These are phyloP conservation scores for Cyclotella atomus DNA, from an alignment of 108 stramenopile species.

Conservation along the genomic window DNA sequence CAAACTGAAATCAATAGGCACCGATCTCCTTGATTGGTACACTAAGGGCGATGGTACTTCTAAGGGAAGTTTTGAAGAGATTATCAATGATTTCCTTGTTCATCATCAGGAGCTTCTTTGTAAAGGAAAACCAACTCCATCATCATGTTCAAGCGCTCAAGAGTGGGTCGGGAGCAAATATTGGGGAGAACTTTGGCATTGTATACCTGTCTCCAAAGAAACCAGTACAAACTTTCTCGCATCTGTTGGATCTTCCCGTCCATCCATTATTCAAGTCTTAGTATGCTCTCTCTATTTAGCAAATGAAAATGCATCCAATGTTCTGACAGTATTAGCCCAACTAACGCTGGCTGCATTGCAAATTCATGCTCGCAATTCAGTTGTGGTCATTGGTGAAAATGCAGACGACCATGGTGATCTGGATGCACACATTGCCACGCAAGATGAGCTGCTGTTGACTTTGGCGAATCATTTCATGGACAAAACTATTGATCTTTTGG, in stretches of 20 bases:
- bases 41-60: conserved; percentile 35
- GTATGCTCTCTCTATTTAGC: conserved; percentile 29
- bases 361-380: conserved; percentile 10
- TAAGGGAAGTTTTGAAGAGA: conserved; percentile 59
- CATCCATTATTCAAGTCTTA: conserved; percentile 47
- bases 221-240: conserved; percentile 4
- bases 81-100: conserved; percentile 72
- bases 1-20: conserved; percentile 56
- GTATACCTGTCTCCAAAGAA: conserved; percentile 33
- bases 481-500: conserved; percentile 30
- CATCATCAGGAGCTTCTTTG: conserved; percentile 42
- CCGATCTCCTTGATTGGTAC: conserved; percentile 68
- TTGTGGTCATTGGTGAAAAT: not conserved
- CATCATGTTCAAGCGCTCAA: not conserved
- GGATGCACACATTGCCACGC: no score
- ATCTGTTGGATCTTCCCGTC: conserved; percentile 20
- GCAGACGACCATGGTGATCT: no score
- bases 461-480: conserved; percentile 43
- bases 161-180: conserved; percentile 6
- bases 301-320: conserved; percentile 20
- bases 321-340: conserved; percentile 33
- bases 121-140: not conserved
- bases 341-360: conserved; percentile 25
- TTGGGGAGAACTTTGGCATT: conserved; percentile 53
- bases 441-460: conserved; percentile 7